These are phyloP conservation scores for Raddia distichophylla DNA, from an alignment of 176 grass and related monocot species.

Conservation along the genomic window DNA sequence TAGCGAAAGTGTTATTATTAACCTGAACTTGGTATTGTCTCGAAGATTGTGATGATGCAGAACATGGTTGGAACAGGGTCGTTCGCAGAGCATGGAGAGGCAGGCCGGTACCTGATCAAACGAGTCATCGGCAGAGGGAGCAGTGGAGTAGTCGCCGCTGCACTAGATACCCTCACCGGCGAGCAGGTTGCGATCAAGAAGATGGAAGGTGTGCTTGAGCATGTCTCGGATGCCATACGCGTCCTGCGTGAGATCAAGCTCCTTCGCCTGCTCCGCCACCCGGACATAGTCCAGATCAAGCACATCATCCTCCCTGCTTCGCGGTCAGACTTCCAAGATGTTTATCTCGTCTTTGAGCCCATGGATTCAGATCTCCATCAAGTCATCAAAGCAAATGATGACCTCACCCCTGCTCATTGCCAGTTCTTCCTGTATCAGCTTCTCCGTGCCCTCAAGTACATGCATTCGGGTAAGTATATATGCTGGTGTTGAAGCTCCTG, in stretches of 20 bases:
- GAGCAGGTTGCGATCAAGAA: slow-evolving; percentile 87
- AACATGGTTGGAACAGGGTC: too few species aligned
- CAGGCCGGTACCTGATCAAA: slow-evolving; percentile 73
- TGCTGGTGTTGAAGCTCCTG: too few species aligned
- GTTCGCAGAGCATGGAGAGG: slow-evolving; percentile 86
- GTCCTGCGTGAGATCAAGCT: slow-evolving; percentile 90
- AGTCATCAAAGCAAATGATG: slow-evolving; percentile 77
- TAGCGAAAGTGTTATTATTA: too few species aligned
- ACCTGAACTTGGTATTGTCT: too few species aligned
- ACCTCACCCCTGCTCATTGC: slow-evolving; percentile 75
- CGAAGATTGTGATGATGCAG: too few species aligned
- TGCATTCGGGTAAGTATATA: background rate
- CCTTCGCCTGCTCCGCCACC: slow-evolving; percentile 69
- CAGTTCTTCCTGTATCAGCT: slow-evolving; percentile 83
- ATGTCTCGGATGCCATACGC: slow-evolving; percentile 68
- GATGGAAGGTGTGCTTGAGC: slow-evolving; percentile 73
- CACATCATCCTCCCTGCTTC: slow-evolving; percentile 87
- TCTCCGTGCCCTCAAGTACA: slow-evolving; percentile 84
- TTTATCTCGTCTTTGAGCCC: slow-evolving; percentile 88
- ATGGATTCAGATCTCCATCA: slow-evolving; percentile 85
- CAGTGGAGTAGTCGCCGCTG: slow-evolving; percentile 81
- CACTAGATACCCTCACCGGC: slow-evolving; percentile 69
- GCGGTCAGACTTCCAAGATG: slow-evolving; percentile 75
- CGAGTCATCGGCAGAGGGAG: slow-evolving; percentile 80
- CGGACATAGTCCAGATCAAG: slow-evolving; percentile 78